Percentiles rank a stretch among this genome's conserved stretches.
Conservation (phyloP, 805 yeast species). For the Wickerhamiella allomyrinae region DNA sequence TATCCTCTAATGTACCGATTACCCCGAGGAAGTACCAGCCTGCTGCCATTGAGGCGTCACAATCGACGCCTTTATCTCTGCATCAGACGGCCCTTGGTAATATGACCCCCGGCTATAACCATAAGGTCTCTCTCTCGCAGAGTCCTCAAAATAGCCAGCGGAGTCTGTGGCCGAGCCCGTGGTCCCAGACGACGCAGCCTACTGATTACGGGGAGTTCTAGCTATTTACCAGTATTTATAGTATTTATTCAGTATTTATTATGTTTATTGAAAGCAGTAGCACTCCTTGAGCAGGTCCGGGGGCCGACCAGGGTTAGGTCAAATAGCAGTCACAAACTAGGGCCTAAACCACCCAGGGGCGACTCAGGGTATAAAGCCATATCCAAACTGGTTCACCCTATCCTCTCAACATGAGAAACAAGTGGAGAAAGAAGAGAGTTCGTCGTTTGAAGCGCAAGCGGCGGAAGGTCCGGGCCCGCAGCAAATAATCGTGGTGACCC, state of each 20-base stretch:
- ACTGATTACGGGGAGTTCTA: neutral
- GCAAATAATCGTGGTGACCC: conserved; percentile 26
- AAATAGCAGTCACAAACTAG: neutral
- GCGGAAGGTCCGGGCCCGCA: conserved; percentile 99
- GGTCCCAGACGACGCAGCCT: neutral
- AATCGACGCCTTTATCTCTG: no score
- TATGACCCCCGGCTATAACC: no score
- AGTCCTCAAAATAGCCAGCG: neutral
- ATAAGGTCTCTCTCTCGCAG: no score
- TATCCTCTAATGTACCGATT: no score
- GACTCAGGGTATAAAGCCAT: neutral
- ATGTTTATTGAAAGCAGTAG: no score
- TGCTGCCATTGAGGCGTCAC: no score
- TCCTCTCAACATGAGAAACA: conserved; percentile 38
- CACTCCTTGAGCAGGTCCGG: neutral
- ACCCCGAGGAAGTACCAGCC: no score
- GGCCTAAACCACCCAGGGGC: neutral
- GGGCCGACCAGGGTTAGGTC: neutral
- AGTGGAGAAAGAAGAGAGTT: conserved; percentile 99
- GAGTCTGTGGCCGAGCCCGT: neutral
- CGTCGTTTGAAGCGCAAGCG: conserved; percentile 99
- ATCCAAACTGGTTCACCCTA: neutral
- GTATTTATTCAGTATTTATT: neutral
- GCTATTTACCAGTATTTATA: neutral
- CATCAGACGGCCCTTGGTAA: no score